phyloP scores from a whole-genome alignment of 208 protist species.

The Crithidia thermophila region DNA sequence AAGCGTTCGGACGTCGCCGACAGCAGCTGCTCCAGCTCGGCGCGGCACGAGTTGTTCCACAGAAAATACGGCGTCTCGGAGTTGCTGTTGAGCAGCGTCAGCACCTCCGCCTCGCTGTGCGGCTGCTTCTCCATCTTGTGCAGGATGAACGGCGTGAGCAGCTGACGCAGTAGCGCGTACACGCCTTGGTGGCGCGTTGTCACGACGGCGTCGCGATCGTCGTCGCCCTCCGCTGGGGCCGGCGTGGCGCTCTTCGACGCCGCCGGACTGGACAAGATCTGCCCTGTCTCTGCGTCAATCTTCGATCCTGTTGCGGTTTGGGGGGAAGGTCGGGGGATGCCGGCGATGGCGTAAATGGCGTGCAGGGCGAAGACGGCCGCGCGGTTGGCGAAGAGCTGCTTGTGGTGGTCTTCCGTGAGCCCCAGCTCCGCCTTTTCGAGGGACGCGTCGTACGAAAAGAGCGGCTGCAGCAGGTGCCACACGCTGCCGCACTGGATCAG shows the following conservation, averaged over 20 bases:
- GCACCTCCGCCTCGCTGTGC: conserved; percentile 51
- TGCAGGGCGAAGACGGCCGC: conserved; percentile 68
- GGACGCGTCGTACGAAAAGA: conserved; percentile 94
- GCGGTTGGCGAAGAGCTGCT: conserved; percentile 83
- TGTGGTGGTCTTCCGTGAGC: conserved; percentile 74
- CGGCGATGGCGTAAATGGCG: conserved; percentile 67
- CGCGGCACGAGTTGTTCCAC: conserved; percentile 87
- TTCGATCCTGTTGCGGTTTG: not conserved
- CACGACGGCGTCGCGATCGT: not conserved
- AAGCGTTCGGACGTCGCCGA: conserved; percentile 50
- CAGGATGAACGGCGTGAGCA: conserved; percentile 87
- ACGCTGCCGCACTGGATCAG: conserved; percentile 72
- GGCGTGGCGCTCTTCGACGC: not conserved
- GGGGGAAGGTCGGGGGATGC: conserved; percentile 27
- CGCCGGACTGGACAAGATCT: not conserved
- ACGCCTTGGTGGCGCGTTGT: conserved; percentile 46
- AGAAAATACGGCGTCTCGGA: conserved; percentile 85
- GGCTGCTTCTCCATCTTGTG: conserved; percentile 50
- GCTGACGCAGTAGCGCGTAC: conserved; percentile 46
- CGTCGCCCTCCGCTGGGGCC: not conserved
- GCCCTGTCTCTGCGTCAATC: not conserved
- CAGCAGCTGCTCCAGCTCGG: conserved; percentile 78
- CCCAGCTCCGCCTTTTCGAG: conserved; percentile 68
- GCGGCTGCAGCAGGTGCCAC: conserved; percentile 81
- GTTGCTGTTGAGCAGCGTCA: conserved; percentile 88